Percentiles rank a stretch among this genome's conserved stretches.
These are phyloP conservation scores for Middelhovenomyces tepae DNA, from an alignment of 805 yeast species.

Conservation along the genomic window DNA sequence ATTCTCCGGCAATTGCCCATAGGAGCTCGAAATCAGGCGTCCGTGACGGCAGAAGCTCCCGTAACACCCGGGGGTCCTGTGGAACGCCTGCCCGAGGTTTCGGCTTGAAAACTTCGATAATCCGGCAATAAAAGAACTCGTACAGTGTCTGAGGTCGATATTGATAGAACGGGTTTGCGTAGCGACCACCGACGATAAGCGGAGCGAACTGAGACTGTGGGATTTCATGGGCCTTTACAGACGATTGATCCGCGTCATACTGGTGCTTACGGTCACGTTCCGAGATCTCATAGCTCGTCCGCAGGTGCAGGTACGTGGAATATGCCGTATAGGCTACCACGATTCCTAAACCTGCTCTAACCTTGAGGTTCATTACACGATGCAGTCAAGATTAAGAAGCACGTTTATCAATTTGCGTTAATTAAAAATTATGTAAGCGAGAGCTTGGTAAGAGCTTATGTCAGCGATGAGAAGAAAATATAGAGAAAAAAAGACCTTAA, in stretches of 20 bases:
- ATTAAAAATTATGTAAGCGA: too few species aligned
- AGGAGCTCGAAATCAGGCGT: conserved; percentile 47
- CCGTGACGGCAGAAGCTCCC: conserved; percentile 48
- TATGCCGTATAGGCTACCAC: conserved; percentile 49
- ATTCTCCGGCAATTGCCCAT: conserved; percentile 20
- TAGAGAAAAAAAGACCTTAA: too few species aligned
- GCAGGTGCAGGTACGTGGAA: conserved; percentile 50
- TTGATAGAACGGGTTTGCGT: conserved; percentile 84
- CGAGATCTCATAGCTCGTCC: conserved; percentile 47
- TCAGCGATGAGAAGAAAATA: too few species aligned
- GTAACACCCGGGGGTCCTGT: conserved; percentile 35
- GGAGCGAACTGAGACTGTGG: conserved; percentile 32
- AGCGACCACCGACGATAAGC: conserved; percentile 60
- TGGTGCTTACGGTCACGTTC: conserved; percentile 31
- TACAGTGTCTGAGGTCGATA: conserved; percentile 84
- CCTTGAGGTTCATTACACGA: too few species aligned
- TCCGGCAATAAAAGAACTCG: conserved; percentile 69
- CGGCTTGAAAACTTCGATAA: conserved; percentile 59
- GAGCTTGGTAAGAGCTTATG: too few species aligned
- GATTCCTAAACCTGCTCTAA: conserved; percentile 16
- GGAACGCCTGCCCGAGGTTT: conserved; percentile 56
- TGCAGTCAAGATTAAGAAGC: too few species aligned
- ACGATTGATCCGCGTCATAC: conserved; percentile 7
- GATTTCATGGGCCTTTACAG: conserved; percentile 16
- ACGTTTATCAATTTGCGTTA: too few species aligned